Evolutionary conservation across 805 yeast species (phyloP), one percentile per base, ranked within the genome.

Genomic region (Blastobotrys terrestris): DNA sequence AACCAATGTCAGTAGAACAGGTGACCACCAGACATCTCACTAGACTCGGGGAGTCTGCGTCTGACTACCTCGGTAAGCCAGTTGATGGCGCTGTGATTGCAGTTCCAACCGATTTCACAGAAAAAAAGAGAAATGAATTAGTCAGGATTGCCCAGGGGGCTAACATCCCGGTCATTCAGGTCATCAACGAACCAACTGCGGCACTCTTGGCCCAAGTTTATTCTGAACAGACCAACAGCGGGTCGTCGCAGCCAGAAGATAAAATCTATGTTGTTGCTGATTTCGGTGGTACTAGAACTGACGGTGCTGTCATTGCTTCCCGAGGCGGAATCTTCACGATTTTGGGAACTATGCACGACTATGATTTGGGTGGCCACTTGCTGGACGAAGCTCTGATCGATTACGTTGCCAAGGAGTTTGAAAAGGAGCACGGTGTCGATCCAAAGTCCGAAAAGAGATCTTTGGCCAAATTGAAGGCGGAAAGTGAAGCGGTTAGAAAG

Each of bases 261-360:
- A 85, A 85, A 75, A 71, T 87, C 55, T 84, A 84, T 65, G 95
- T 89, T 48, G 97, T 94, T 61, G 95, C 95, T 52, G 99, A 94
- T 72, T 87, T 94, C 64, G 99, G 99, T 69, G 97, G 96, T 67
- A 78, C 90, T 62, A 81, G 98, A 73, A 84, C 96, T 43, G 98
- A 94, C 67, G 97, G 91, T 57, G 96, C 98, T 55, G 91, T 94
- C 49, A 75, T 94, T 63, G 83, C 97, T 42, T 87, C 85, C 51
- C 84, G 97, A 76, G 96, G 96, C 58, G 99, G 99, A 64, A 80
- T 94, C 60, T 78, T 87, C 73, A 92, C 99, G 52, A 76, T 89
- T 46, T 77, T 94, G 62, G 85, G 95, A 55, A 88, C 97, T 59
- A 81, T 82, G 54, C 96, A 90, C 66, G 86, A 87, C 68, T 76